Conservation (phyloP, 1,139 yeast genomes). For the Pichia sp. region DNA sequence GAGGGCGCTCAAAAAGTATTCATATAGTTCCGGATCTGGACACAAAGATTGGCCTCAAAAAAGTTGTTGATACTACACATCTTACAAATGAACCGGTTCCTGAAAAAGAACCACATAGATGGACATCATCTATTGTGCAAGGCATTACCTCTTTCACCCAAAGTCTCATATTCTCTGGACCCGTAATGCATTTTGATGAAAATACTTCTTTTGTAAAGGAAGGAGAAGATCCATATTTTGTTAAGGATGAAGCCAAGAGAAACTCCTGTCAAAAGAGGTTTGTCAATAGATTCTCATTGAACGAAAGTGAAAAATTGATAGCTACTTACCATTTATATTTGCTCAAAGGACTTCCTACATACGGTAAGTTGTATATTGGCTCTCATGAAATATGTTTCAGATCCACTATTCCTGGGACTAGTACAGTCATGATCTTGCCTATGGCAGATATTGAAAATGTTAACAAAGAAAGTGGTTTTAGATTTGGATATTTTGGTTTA, state of each 20-base stretch:
- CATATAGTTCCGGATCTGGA: neutral
- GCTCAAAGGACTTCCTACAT: conserved; percentile 66
- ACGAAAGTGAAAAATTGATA: conserved; percentile 46
- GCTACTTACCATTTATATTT: conserved; percentile 73
- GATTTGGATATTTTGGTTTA: conserved; percentile 63
- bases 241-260: conserved; percentile 40
- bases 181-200: conserved; percentile 56
- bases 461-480: conserved; percentile 58
- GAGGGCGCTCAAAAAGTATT: conserved; percentile 1
- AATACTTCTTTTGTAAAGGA: conserved; percentile 33
- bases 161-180: conserved; percentile 22
- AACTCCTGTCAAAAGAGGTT: conserved; percentile 50
- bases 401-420: conserved; percentile 72
- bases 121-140: conserved; percentile 29
- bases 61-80: conserved; percentile 13
- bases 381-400: conserved; percentile 66
- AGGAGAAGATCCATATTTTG: conserved; percentile 44
- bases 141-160: conserved; percentile 29
- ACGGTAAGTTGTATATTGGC: conserved; percentile 79
- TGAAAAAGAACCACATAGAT: conserved; percentile 10
- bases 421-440: conserved; percentile 86
- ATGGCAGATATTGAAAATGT: conserved; percentile 65
- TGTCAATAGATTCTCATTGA: conserved; percentile 60
- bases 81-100: neutral
- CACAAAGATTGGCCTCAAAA: conserved; percentile 5